Evolutionary conservation across 2,329 filamentous ascomycete species (phyloP).

Genomic region (Paraphaeosphaeria minitans): DNA sequence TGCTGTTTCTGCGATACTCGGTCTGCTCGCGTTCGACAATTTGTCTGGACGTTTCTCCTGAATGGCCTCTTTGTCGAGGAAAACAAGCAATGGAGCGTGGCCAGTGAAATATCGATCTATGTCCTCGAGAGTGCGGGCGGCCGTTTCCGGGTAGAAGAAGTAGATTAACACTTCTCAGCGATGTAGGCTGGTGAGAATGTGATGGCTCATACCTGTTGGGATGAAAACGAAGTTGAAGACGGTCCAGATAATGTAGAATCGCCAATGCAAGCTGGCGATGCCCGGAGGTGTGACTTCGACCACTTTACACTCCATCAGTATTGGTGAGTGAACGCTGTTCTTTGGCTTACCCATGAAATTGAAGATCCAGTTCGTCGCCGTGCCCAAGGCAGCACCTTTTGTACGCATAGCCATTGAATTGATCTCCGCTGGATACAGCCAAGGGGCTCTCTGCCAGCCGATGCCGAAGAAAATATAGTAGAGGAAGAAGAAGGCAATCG

Average conservation of each 20-base stretch:
- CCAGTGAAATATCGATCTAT: constrained; percentile 36
- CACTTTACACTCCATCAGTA: constrained; percentile 6
- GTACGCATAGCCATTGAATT: constrained; percentile 57
- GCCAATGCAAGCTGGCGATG: constrained; percentile 49
- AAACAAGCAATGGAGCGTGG: constrained; percentile 49
- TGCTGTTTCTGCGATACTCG: constrained; percentile 29
- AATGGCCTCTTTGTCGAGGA: constrained; percentile 55
- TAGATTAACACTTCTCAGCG: constrained; percentile 26
- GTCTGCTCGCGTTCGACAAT: constrained; percentile 52
- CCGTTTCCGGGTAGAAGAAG: constrained; percentile 38
- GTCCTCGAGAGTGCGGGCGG: constrained; percentile 38
- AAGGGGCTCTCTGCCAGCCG: constrained; percentile 55
- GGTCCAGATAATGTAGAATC: constrained; percentile 54
- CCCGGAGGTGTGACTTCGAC: constrained; percentile 51
- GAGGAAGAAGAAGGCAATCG: constrained; percentile 58
- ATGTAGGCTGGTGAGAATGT: background rate
- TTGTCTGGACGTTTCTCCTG: constrained; percentile 51
- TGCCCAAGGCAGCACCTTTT: constrained; percentile 56
- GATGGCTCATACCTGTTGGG: constrained; percentile 35
- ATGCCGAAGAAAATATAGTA: constrained; percentile 62
- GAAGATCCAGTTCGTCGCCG: constrained; percentile 59
- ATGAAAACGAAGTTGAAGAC: constrained; percentile 56
- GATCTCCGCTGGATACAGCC: constrained; percentile 57
- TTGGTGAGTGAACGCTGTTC: background rate
- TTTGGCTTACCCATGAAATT: constrained; percentile 43